phyloP scores from a whole-genome alignment of 768 basidiomycete genomes.

The Naganishia randhawae region DNA sequence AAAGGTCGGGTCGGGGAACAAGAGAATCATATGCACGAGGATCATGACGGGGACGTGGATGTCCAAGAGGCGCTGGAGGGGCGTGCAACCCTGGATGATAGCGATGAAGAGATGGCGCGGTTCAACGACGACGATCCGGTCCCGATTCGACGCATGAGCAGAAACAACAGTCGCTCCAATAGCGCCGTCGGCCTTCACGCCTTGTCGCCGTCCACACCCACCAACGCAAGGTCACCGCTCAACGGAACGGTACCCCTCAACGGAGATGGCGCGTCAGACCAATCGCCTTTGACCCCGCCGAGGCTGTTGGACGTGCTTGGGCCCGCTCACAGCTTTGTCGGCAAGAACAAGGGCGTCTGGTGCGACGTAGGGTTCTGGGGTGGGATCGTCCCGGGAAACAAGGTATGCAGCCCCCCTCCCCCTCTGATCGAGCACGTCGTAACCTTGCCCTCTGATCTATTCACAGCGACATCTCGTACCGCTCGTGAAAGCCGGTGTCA shows the following conservation, averaged over 20 bases:
- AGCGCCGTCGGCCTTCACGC: background rate
- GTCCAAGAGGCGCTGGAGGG: constrained; percentile 9
- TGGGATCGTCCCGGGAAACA: constrained; percentile 87
- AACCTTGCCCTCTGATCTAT: background rate
- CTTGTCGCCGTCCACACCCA: background rate
- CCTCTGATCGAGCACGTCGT: background rate
- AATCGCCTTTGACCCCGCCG: background rate
- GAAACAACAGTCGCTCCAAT: constrained; percentile 10
- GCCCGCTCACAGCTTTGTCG: constrained; percentile 16
- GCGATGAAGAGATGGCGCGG: constrained; percentile 24
- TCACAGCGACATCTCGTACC: constrained; percentile 66
- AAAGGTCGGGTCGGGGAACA: constrained; percentile 15
- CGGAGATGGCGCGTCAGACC: background rate
- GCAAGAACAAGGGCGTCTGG: constrained; percentile 50
- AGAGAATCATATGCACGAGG: constrained; percentile 14
- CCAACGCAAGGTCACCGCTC: too few species aligned
- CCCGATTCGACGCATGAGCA: constrained; percentile 6
- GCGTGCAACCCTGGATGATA: background rate
- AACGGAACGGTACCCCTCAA: too few species aligned
- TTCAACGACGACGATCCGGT: constrained; percentile 22
- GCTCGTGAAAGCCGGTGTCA: constrained; percentile 75
- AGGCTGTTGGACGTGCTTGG: constrained; percentile 24
- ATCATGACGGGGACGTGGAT: constrained; percentile 8
- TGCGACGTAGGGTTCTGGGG: constrained; percentile 91
- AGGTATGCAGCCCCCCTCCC: constrained; percentile 54